phyloP scores from a whole-genome alignment of 176 grass and related monocot genomes.

The Triticum monococcum region DNA sequence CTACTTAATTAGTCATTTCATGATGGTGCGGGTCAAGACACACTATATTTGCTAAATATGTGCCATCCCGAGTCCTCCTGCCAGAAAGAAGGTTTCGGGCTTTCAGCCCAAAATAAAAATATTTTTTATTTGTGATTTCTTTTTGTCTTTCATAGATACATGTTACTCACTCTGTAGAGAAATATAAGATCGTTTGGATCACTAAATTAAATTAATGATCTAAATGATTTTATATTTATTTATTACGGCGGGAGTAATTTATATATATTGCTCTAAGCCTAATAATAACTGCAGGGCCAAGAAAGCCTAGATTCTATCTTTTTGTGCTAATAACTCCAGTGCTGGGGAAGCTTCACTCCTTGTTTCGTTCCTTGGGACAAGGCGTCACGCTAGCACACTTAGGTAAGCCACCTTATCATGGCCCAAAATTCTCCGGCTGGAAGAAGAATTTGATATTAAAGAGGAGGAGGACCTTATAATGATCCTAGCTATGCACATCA shows the following conservation, averaged over 20 bases:
- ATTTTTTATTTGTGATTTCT: neutral
- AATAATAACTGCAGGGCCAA: too few relatives aligned
- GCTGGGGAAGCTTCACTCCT: conserved; percentile 11
- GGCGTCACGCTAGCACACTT: neutral
- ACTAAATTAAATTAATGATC: too few relatives aligned
- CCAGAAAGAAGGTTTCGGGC: neutral
- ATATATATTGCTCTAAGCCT: neutral
- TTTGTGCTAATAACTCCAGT: neutral
- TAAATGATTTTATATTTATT: too few relatives aligned
- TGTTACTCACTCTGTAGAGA: too few relatives aligned
- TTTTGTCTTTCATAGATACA: neutral
- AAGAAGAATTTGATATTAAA: too few relatives aligned
- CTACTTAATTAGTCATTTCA: too few relatives aligned
- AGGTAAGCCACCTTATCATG: neutral
- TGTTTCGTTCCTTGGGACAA: conserved; percentile 14
- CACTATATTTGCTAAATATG: too few relatives aligned
- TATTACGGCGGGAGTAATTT: neutral
- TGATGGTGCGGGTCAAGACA: too few relatives aligned
- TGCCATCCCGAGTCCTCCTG: too few relatives aligned
- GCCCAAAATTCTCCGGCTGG: neutral
- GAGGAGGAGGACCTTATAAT: too few relatives aligned
- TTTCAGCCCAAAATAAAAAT: neutral
- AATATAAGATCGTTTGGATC: too few relatives aligned
- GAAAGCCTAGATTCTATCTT: neutral
- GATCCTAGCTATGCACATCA: too few relatives aligned